Conservation (phyloP, 2,329 filamentous ascomycete genomes). For the Didymellaceae sp. region DNA sequence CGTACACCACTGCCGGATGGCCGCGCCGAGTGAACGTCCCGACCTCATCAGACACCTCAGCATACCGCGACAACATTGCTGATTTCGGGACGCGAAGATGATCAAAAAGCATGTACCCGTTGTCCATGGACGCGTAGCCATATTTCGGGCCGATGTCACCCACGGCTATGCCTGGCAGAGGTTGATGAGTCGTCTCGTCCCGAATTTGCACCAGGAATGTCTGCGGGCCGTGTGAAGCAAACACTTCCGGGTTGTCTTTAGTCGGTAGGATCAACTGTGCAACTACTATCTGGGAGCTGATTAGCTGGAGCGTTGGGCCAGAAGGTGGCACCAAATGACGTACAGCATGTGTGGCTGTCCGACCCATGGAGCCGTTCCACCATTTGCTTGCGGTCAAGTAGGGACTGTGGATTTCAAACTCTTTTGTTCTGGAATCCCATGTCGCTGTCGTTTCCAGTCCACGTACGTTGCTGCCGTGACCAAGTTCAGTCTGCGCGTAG, state of each 20-base stretch:
- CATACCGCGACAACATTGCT: slow-evolving; percentile 59
- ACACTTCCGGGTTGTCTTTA: slow-evolving; percentile 34
- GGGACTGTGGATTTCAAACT: slow-evolving; percentile 60
- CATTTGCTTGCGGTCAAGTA: slow-evolving; percentile 61
- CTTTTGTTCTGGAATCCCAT: slow-evolving; percentile 54
- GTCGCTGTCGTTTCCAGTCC: slow-evolving; percentile 58
- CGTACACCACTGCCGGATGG: slow-evolving; percentile 59
- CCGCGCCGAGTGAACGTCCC: slow-evolving; percentile 55
- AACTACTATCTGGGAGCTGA: slow-evolving; percentile 53
- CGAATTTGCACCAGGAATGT: slow-evolving; percentile 61
- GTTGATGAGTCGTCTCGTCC: slow-evolving; percentile 56
- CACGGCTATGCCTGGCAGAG: slow-evolving; percentile 57
- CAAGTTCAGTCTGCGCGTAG: slow-evolving; percentile 61
- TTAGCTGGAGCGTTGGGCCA: slow-evolving; percentile 8
- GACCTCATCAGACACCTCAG: slow-evolving; percentile 55
- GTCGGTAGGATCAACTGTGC: slow-evolving; percentile 58
- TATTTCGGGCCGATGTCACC: slow-evolving; percentile 65
- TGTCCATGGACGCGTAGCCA: slow-evolving; percentile 61
- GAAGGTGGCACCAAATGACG: slow-evolving; percentile 20
- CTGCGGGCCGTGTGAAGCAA: slow-evolving; percentile 58
- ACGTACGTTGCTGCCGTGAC: slow-evolving; percentile 61
- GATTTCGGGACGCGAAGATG: slow-evolving; percentile 55
- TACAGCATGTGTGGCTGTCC: slow-evolving; percentile 61
- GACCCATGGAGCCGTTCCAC: slow-evolving; percentile 62
- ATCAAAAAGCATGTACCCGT: slow-evolving; percentile 62